Base-by-base conservation (phyloP, 1,139 yeast species). In the Sugiyamaella neomexicana region DNA sequence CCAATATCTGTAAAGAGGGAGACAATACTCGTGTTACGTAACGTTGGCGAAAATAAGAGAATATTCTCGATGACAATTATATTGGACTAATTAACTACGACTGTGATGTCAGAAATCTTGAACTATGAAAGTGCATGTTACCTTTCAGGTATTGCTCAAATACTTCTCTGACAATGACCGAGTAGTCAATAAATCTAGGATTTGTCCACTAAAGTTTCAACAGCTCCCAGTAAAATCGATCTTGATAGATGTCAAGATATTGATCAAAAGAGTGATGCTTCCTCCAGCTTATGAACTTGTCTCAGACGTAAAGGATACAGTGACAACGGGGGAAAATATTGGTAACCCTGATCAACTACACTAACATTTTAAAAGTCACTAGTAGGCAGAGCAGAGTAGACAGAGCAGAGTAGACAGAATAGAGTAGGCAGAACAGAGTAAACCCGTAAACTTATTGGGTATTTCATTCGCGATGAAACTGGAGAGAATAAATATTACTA, bases 11-110 rank as follows among this genome's bases (percentile, higher is more conserved):
- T n/a, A n/a, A n/a, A n/a, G n/a, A n/a, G n/a, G n/a, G n/a, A 12
- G 7, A 40, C 36, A 7, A 13, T 23, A 10, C 4, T 10, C 13
- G 17, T 43, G n/a, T 32, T 47, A 6, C 51, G 39, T 8, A 43
- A 46, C 3, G 52, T 56, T 12, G 54, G 10, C 10, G 17, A 31
- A 38, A 49, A 12, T 34, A 57, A 10, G 44, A 44, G n/a, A 49
- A 52, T 27, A 40, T 46, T 37, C 17, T 41, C 16, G 49, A 36
- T 4, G 10, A 29, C 4, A 59, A 54, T 32, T 38, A 42, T 13
- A 34, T 44, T 9, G 44, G 5, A 25, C 41, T 58, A 16, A 25
- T 40, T 2, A 27, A 46, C 4, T 39, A 44, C 44, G 54, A 52
- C 36, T 12, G 23, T 5, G 16, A 25, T 42, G 16, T 52, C 16